Base-by-base conservation (phyloP, 495 filamentous ascomycete species). In the Penicillium taxi region DNA sequence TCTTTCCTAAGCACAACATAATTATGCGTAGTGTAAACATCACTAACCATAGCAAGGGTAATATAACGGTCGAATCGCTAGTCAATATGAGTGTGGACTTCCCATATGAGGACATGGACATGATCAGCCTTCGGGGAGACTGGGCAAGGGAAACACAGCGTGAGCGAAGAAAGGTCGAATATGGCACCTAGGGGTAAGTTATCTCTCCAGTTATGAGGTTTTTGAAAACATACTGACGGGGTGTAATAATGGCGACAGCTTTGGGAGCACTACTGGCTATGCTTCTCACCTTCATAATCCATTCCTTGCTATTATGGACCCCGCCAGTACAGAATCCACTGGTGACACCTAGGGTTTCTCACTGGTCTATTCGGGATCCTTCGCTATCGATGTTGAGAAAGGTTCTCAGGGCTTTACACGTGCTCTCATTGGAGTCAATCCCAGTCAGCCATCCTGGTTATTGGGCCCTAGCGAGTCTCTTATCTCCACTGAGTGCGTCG, bases 301-400 rank as follows among this genome's bases (percentile, higher is more conserved):
- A 1, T 75, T 77, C 49, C 42, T 75, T 20, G 63, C 70, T 0
- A 50, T 77, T 3, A 58, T 67, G 5, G 55, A 69, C 18, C 67
- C 72, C 0, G 59, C 57, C 8, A 67, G 70, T 4, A 75, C 72
- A 5, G 71, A 77, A 32, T 67, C 66, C 1, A 58, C 56, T 9
- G 73, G 71, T 4, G 59, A 73, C 16, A 70, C 64, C 7, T 75
- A 67, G 51, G 73, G 70, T 0, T 77, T 75, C 47, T 72, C 70
- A 7, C 63, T 75, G 6, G 49, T 77, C 14, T 75, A 74, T 47
- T 69, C 64, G 0, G 72, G 71, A 7, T 73, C 68, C 0, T 75
- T 73, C 50, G 50, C 64, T 5, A 63, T 66, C 4, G 56, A 66
- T 11, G 66, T 74, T 9, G 72, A 77, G 45, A 67, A 73, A 28